phyloP scores from a whole-genome alignment of 306 rosid genomes.

The Leucaena leucocephala region DNA sequence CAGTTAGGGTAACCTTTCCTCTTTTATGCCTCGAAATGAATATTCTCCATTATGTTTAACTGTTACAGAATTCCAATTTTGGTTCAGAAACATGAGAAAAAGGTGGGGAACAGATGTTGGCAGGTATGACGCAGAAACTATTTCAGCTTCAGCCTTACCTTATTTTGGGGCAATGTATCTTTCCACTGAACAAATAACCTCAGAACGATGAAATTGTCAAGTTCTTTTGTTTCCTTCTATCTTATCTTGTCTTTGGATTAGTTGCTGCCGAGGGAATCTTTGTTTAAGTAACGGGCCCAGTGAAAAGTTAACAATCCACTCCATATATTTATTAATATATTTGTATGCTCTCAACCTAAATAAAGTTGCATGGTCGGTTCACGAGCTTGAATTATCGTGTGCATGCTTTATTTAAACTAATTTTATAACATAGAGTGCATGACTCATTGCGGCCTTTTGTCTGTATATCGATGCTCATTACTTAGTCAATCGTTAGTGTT shows the following conservation, averaged over 20 bases:
- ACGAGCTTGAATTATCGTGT: constrained; percentile 43
- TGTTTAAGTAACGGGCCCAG: constrained; percentile 30
- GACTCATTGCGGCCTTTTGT: constrained; percentile 74
- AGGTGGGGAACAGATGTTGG: not conserved
- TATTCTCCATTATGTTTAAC: constrained; percentile 38
- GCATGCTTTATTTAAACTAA: constrained; percentile 43
- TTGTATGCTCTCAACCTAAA: constrained; percentile 31
- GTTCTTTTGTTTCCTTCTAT: not conserved
- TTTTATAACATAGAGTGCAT: constrained; percentile 54
- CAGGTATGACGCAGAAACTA: not conserved
- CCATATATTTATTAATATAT: constrained; percentile 5
- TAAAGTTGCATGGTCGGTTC: constrained; percentile 36
- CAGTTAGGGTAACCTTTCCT: constrained; percentile 57
- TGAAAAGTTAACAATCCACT: not conserved
- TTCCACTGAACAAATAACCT: not conserved
- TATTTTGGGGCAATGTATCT: not conserved
- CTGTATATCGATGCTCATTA: constrained; percentile 53
- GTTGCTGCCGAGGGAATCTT: constrained; percentile 21
- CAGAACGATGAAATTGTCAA: not conserved
- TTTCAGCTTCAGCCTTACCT: not conserved
- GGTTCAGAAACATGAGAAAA: constrained; percentile 32
- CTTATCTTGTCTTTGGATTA: not conserved
- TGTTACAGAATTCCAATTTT: constrained; percentile 54
- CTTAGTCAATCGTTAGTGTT: constrained; percentile 39
- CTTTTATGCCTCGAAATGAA: constrained; percentile 49